A percentile compares a stretch with the other conserved stretches of the same genome.
Evolutionary conservation across 352 stramenopile species (phyloP).

Genomic region (Phytopythium helicoides): DNA sequence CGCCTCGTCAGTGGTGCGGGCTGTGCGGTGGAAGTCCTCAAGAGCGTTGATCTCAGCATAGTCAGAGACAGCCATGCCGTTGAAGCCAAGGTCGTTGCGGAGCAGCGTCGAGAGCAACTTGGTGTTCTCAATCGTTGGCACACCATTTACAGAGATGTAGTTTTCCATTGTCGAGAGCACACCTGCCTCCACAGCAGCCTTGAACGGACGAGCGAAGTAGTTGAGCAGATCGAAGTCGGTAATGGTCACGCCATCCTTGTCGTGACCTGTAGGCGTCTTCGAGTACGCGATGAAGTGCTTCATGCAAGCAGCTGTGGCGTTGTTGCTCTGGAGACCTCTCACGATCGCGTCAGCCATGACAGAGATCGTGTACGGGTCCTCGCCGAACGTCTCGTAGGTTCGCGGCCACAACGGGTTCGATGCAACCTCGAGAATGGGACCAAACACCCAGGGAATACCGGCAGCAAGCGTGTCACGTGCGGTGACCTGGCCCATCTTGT

Average conservation of each 20-base stretch:
- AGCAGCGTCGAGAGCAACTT: conserved; percentile 74
- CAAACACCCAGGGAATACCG: conserved; percentile 88
- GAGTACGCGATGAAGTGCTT: conserved; percentile 88
- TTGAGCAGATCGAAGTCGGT: conserved; percentile 71
- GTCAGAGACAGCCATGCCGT: conserved; percentile 86
- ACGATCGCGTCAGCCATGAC: conserved; percentile 74
- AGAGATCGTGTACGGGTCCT: conserved; percentile 78
- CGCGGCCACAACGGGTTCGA: conserved; percentile 84
- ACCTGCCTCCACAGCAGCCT: conserved; percentile 67
- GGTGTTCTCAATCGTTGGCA: conserved; percentile 80
- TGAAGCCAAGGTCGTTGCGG: conserved; percentile 70
- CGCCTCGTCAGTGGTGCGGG: conserved; percentile 34
- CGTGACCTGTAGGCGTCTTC: conserved; percentile 66
- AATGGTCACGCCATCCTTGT: conserved; percentile 72
- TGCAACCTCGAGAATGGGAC: conserved; percentile 76
- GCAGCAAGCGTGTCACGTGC: conserved; percentile 79
- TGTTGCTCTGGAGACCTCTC: conserved; percentile 69
- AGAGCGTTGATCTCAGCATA: conserved; percentile 90
- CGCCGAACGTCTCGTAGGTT: conserved; percentile 92
- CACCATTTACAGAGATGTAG: conserved; percentile 90
- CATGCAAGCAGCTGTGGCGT: conserved; percentile 69
- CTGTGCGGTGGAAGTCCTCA: conserved; percentile 45
- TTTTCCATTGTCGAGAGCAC: conserved; percentile 90
- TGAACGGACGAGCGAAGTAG: conserved; percentile 79
- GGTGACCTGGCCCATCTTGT: conserved; percentile 60